Base-by-base conservation (phyloP, 305 asterid species). In the Lippia alba region DNA sequence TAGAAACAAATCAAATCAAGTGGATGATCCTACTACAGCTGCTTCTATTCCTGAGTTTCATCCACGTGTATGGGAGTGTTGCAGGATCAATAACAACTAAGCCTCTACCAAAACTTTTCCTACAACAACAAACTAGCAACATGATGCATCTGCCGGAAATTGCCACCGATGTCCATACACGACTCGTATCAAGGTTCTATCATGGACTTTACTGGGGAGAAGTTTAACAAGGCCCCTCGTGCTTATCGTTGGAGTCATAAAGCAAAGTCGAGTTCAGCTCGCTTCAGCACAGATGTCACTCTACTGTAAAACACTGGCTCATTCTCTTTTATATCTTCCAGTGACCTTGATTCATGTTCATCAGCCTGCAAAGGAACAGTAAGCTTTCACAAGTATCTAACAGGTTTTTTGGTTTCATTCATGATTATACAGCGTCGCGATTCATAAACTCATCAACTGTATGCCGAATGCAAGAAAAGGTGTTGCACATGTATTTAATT, bases 311-410 rank as follows among this genome's bases (percentile, higher is more conserved):
- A 88, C 50, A 89, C 97, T 4, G 96, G 91, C 61, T 91, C 97
- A 8, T 76, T 71, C 66, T 78, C 89, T 78, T 83, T 83, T 74
- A 89, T 79, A 59, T 86, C 90, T 76, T 89, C 91, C 16, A 89
- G 86, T 61, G 96, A 83, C 64, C 61, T 82, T 16, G 87, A 86
- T 86, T 91, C 99, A 48, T 91, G 99, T 73, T 89, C 96, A 69
- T 91, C 96, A 64, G 89, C 97, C 98, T 94, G 85, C 78, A 72
- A 14, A 32, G 39, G 39, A 41, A 67, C 24, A 33, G 64, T 16
- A 32, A 10, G n/a, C 18, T 74, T 54, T 32, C 55, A n/a, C 1
- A 51, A 36, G 71, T 54, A 72, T 53, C 46, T 4, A 67, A 11
- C 57, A 3, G 24, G 30, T 66, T 49, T 30, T 12, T 6, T n/a